Evolutionary conservation across 805 yeast species (phyloP).

Genomic region (Sungouiozyma intestinalis): DNA sequence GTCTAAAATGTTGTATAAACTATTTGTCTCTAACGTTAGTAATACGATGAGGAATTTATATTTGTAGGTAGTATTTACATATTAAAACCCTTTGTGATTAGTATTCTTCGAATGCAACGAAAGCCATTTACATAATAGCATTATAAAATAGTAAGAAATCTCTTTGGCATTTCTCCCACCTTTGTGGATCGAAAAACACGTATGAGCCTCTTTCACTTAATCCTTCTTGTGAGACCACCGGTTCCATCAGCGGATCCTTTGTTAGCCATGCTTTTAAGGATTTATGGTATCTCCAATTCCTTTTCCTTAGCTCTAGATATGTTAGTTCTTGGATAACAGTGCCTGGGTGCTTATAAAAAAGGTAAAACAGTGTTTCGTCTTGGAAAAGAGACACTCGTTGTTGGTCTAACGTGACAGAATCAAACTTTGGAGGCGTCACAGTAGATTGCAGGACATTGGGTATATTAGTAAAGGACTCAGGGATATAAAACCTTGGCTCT

Average conservation of each 20-base stretch:
- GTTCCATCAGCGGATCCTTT: constrained; percentile 83
- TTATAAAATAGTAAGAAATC: constrained; percentile 53
- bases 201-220: constrained; percentile 83
- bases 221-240: constrained; percentile 66
- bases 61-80: too few relatives aligned
- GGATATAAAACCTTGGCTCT: constrained; percentile 69
- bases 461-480: constrained; percentile 39
- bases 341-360: constrained; percentile 87
- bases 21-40: too few relatives aligned
- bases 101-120: too few relatives aligned
- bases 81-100: too few relatives aligned
- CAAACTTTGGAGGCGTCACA: constrained; percentile 24
- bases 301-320: constrained; percentile 76
- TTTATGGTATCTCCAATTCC: constrained; percentile 97
- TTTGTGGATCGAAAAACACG: constrained; percentile 87
- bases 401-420: constrained; percentile 27
- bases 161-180: constrained; percentile 88
- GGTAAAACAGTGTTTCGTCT: constrained; percentile 88
- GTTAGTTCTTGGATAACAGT: constrained; percentile 91
- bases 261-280: constrained; percentile 95
- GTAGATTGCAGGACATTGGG: constrained; percentile 24
- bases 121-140: constrained; percentile 52
- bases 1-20: too few relatives aligned
- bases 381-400: constrained; percentile 53
- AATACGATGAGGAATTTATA: too few relatives aligned